Conservation (phyloP, 768 basidiomycete genomes). For the Coprinopsis sp. region DNA sequence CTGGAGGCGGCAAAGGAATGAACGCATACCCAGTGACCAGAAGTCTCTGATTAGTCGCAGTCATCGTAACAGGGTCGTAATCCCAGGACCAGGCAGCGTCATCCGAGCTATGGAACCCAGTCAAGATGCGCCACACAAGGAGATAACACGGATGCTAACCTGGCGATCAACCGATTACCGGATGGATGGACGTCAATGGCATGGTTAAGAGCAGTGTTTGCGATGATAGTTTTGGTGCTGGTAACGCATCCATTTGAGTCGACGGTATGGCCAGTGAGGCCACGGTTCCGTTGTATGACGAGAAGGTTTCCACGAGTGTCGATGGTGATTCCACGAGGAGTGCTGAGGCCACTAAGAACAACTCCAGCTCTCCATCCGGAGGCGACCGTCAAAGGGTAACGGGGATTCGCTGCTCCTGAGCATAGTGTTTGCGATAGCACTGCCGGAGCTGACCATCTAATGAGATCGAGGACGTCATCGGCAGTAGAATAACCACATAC, state of each 20-base stretch:
- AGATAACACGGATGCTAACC: background rate
- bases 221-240: constrained; percentile 11
- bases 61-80: constrained; percentile 13
- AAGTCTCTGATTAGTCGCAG: constrained; percentile 9
- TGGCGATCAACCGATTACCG: constrained; percentile 11
- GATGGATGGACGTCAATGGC: constrained; percentile 10
- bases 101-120: constrained; percentile 2
- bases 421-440: background rate
- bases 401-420: constrained; percentile 2
- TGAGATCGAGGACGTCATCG: background rate
- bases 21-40: constrained; percentile 12
- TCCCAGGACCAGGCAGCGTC: constrained; percentile 15
- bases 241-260: constrained; percentile 14
- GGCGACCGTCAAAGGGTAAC: background rate
- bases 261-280: constrained; percentile 4
- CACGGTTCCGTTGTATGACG: constrained; percentile 1
- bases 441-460: background rate
- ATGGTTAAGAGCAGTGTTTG: constrained; percentile 12
- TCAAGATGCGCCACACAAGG: background rate
- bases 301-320: constrained; percentile 4
- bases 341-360: constrained; percentile 1
- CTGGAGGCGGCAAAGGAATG: background rate
- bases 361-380: background rate
- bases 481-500: background rate
- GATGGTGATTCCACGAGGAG: background rate